Percentiles rank a stretch among this genome's conserved stretches.
phyloP scores from a whole-genome alignment of 352 stramenopile species.

The Thalassiosira gravida region DNA sequence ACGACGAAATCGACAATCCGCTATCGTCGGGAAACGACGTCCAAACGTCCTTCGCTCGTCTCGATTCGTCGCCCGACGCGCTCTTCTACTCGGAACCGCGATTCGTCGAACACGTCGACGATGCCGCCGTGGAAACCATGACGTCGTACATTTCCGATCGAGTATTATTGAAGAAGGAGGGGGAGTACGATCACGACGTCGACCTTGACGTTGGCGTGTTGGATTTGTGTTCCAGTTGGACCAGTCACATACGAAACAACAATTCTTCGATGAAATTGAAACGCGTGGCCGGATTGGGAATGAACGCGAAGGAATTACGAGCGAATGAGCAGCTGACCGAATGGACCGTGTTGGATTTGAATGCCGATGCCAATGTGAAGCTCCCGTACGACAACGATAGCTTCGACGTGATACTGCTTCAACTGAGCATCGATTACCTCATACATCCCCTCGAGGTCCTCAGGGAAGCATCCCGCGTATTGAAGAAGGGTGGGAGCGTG shows the following conservation, averaged over 20 bases:
- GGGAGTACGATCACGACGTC: too few species aligned
- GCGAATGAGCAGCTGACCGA: constrained; percentile 85
- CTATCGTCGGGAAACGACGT: constrained; percentile 29
- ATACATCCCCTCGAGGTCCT: constrained; percentile 85
- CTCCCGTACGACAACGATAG: constrained; percentile 84
- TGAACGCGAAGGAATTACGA: constrained; percentile 86
- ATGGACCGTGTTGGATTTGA: constrained; percentile 86
- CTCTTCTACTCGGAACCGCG: constrained; percentile 79
- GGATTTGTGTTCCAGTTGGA: constrained; percentile 85
- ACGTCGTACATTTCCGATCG: constrained; percentile 72
- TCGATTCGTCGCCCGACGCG: constrained; percentile 71
- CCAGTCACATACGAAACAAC: constrained; percentile 65
- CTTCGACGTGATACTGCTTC: constrained; percentile 86
- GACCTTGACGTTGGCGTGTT: too few species aligned
- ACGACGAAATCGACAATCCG: constrained; percentile 67
- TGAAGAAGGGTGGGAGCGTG: constrained; percentile 83
- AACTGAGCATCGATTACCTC: constrained; percentile 88
- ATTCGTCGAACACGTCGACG: constrained; percentile 85
- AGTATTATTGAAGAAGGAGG: constrained; percentile 46
- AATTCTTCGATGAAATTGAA: constrained; percentile 38
- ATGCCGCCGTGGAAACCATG: constrained; percentile 72
- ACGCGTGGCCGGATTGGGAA: constrained; percentile 76
- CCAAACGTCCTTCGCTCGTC: constrained; percentile 65
- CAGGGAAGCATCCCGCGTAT: constrained; percentile 80
- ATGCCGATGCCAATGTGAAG: constrained; percentile 75